phyloP scores from a whole-genome alignment of 805 yeast species.

The Saitoella complicata region DNA sequence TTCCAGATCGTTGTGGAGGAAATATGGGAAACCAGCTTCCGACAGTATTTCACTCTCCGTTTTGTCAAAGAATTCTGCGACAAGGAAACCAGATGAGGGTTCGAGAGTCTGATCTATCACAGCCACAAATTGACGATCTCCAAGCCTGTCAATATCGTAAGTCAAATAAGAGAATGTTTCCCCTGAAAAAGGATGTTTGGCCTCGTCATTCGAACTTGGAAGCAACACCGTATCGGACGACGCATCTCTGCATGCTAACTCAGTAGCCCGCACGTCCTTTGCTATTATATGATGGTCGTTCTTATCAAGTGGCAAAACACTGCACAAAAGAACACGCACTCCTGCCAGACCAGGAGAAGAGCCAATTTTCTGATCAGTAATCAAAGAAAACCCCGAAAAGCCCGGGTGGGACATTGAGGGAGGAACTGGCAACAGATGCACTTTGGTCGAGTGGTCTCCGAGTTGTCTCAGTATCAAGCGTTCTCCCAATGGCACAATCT shows the following conservation, averaged over 20 bases:
- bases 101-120: slow-evolving; percentile 26
- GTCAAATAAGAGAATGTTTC: slow-evolving; percentile 35
- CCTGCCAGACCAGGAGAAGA: slow-evolving; percentile 9
- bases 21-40: slow-evolving; percentile 1
- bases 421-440: slow-evolving; percentile 14
- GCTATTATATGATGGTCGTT: slow-evolving; percentile 3
- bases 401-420: slow-evolving; percentile 5
- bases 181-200: slow-evolving; percentile 31
- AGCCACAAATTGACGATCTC: slow-evolving; percentile 34
- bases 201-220: slow-evolving; percentile 33
- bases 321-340: slow-evolving; percentile 15
- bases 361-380: slow-evolving; percentile 15
- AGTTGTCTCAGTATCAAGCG: slow-evolving; percentile 7
- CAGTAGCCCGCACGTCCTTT: slow-evolving; percentile 2
- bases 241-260: slow-evolving; percentile 30
- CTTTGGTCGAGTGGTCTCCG: slow-evolving; percentile 9
- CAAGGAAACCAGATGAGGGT: slow-evolving; percentile 11
- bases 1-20: slow-evolving; percentile 14
- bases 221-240: slow-evolving; percentile 24
- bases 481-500: slow-evolving; percentile 11
- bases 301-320: slow-evolving; percentile 10
- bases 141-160: slow-evolving; percentile 25
- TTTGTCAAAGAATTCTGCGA: slow-evolving; percentile 16
- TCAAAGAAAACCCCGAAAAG: slow-evolving; percentile 11
- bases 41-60: slow-evolving; percentile 15